Base-by-base conservation (phyloP, 129 eudicot species). In the Scalesia atractyloides region DNA sequence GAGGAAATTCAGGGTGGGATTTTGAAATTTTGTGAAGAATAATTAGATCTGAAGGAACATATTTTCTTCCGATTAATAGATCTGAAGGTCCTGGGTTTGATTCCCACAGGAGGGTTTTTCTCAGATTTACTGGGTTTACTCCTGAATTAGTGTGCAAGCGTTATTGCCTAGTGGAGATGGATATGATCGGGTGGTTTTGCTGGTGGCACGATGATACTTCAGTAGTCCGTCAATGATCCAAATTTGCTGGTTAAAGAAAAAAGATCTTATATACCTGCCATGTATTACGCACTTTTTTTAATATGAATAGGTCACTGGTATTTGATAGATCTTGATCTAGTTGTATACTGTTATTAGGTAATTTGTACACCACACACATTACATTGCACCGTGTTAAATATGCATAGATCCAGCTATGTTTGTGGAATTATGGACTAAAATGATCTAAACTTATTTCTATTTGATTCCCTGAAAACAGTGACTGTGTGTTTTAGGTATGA, bases 321-420 rank as follows among this genome's bases (percentile, higher is more conserved):
- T 34, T 49, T 34, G 9, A 18, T 58, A 13, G 22, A 62, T 37
- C 12, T 60, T 22, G 70, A 77, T 77, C 70, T 69, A 50, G 66
- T 15, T 65, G 16, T 19, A 50, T 36, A 22, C 39, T 71, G 37
- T 14, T 36, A 74, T 33, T 47, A 24, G 43, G 65, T 13, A 9
- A 22, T 24, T 24, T 58, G 36, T 10, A 11, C 37, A 22, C 60
- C 63, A 19, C 36, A 22, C 64, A 11, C 24, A 24, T 58, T 24
- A 24, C 2, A 20, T 22, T 9, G 5, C n/a, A 30, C 19, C 3
- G 19, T 46, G 16, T 57, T 26, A 20, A 2, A 36, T 33, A 24
- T 3, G 54, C n/a, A 44, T 39, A 61, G 26, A 66, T 43, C 46
- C 16, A 73, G 47, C 19, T 47, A 47, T 34, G 11, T 30, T 9